These are phyloP conservation scores for Dendrobium chrysotoxum DNA, from an alignment of 106 monocot genomes.

Conservation along the genomic window DNA sequence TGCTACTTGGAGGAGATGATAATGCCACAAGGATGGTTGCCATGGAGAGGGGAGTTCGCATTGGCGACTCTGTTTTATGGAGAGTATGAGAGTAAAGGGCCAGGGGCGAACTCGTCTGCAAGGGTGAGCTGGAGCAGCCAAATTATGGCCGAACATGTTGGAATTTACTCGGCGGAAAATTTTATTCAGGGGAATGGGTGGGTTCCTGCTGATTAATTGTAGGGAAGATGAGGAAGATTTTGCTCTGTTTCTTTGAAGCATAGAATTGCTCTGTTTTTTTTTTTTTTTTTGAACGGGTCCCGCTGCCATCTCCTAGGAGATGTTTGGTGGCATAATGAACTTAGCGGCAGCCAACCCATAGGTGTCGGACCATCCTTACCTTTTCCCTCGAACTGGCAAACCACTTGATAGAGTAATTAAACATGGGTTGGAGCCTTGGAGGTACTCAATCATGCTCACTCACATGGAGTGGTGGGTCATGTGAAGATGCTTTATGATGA, in stretches of 20 bases:
- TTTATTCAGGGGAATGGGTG: conserved; percentile 78
- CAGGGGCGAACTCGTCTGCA: conserved; percentile 39
- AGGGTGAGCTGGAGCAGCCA: conserved; percentile 75
- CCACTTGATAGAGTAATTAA: too few species aligned
- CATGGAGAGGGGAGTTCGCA: conserved; percentile 76
- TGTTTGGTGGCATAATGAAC: too few species aligned
- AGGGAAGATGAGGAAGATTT: background rate
- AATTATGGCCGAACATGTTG: conserved; percentile 41
- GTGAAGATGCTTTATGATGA: too few species aligned
- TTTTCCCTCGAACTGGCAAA: too few species aligned
- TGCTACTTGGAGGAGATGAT: conserved; percentile 59
- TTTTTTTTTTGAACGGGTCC: too few species aligned
- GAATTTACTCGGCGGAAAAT: conserved; percentile 47
- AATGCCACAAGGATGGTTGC: conserved; percentile 76
- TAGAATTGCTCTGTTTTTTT: background rate
- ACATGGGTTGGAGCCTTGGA: too few species aligned
- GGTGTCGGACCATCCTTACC: too few species aligned
- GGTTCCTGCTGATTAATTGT: conserved; percentile 19
- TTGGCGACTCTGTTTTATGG: conserved; percentile 74
- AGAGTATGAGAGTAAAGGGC: conserved; percentile 62
- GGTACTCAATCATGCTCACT: too few species aligned
- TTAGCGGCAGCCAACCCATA: too few species aligned
- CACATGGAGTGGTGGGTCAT: too few species aligned
- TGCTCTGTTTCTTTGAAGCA: background rate
- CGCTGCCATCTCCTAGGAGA: too few species aligned